These are phyloP conservation scores for Pezicula radicicola DNA, from an alignment of 2,329 filamentous ascomycete genomes.

Conservation along the genomic window DNA sequence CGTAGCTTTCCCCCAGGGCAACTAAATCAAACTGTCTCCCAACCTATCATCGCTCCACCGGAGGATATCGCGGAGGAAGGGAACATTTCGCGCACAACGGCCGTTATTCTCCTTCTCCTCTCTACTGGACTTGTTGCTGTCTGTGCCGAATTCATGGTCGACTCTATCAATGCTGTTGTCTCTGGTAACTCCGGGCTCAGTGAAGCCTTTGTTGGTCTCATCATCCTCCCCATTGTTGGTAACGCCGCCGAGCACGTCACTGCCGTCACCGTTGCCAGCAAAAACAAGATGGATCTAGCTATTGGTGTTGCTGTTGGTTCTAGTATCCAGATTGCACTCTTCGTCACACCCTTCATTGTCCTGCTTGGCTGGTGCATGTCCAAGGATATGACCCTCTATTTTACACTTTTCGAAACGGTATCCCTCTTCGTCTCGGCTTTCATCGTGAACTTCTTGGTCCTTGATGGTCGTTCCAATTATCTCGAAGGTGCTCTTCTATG, in stretches of 20 bases:
- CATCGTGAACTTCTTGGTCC: conserved; percentile 83
- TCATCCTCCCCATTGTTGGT: conserved; percentile 70
- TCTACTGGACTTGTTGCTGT: conserved; percentile 64
- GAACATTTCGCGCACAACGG: conserved; percentile 51
- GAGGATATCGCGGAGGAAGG: conserved; percentile 33
- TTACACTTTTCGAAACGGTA: conserved; percentile 85
- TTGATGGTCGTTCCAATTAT: conserved; percentile 84
- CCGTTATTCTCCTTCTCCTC: conserved; percentile 59
- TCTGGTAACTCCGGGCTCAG: conserved; percentile 48
- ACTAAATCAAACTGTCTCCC: neutral
- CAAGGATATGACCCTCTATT: conserved; percentile 75
- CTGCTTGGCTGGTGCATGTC: conserved; percentile 69
- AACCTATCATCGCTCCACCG: neutral
- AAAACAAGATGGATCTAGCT: conserved; percentile 75
- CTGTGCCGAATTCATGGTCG: conserved; percentile 70
- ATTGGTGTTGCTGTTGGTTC: conserved; percentile 70
- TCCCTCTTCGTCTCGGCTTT: conserved; percentile 81
- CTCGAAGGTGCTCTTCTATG: conserved; percentile 73
- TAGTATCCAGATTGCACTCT: conserved; percentile 69
- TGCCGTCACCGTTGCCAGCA: conserved; percentile 66
- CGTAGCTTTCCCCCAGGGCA: conserved; percentile 4
- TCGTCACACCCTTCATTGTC: conserved; percentile 68
- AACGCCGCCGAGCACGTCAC: conserved; percentile 74
- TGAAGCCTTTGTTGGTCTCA: conserved; percentile 68
- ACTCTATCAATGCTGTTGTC: conserved; percentile 63